Conservation (phyloP, 2,329 filamentous ascomycete genomes). For the Trichoderma koningii region DNA sequence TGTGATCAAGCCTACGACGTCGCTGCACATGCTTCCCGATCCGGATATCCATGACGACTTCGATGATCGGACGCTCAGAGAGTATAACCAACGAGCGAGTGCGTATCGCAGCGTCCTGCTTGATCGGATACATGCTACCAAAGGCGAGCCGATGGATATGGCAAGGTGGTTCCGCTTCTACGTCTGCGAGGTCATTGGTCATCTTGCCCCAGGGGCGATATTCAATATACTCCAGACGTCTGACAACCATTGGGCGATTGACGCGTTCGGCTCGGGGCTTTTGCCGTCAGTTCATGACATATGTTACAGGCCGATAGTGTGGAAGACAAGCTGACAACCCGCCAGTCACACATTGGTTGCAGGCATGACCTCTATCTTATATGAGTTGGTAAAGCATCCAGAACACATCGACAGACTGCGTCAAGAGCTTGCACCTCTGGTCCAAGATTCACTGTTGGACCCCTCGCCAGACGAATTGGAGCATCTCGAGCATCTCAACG, state of each 20-base stretch:
- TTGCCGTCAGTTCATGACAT: neutral
- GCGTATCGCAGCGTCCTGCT: neutral
- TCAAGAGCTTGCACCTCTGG: neutral
- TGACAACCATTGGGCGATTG: neutral
- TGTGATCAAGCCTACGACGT: neutral
- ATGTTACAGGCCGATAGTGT: neutral
- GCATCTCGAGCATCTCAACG: constrained; percentile 31
- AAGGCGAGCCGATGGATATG: constrained; percentile 33
- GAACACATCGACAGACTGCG: neutral
- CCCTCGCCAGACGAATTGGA: neutral
- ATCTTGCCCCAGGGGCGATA: constrained; percentile 42
- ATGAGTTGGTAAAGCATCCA: constrained; percentile 37
- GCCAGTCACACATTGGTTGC: constrained; percentile 40
- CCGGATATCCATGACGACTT: neutral
- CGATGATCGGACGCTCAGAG: neutral
- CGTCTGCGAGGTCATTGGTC: constrained; percentile 45
- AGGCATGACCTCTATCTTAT: constrained; percentile 39
- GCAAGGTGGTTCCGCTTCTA: constrained; percentile 42
- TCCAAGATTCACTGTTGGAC: neutral
- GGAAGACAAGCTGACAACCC: neutral
- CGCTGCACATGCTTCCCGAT: neutral
- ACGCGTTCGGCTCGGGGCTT: neutral
- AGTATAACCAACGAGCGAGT: neutral
- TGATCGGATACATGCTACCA: neutral
- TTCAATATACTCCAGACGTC: constrained; percentile 40